Evolutionary conservation across 2,329 filamentous ascomycete genomes (phyloP).

Genomic region (Claviceps sp.): DNA sequence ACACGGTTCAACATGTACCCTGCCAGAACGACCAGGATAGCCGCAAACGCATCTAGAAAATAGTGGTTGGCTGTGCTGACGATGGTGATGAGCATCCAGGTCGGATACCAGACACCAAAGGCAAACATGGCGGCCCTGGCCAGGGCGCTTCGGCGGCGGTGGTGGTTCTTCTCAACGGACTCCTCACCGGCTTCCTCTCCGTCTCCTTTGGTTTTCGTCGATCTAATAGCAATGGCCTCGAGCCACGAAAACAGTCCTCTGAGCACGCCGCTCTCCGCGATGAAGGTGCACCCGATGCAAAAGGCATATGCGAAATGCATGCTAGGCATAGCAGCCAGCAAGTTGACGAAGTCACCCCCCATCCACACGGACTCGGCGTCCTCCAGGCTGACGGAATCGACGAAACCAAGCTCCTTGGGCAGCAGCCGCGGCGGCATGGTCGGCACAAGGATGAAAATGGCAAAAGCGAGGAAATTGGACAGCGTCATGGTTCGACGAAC

Average conservation of each 20-base stretch:
- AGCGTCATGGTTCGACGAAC: conserved; percentile 41
- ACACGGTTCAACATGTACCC: conserved; percentile 39
- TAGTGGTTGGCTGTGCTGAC: conserved; percentile 50
- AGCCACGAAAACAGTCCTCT: conserved; percentile 16
- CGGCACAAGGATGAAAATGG: conserved; percentile 41
- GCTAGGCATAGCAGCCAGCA: conserved; percentile 42
- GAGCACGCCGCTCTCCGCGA: conserved; percentile 37
- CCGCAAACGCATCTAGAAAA: conserved; percentile 51
- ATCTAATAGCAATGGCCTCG: neutral
- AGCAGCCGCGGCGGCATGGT: conserved; percentile 44
- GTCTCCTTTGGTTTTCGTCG: conserved; percentile 1
- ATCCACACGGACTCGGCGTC: conserved; percentile 16
- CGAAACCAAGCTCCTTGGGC: conserved; percentile 41
- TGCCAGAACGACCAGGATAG: conserved; percentile 44
- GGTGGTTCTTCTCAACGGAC: conserved; percentile 6
- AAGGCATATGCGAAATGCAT: conserved; percentile 44
- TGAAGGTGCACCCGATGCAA: conserved; percentile 35
- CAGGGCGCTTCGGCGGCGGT: conserved; percentile 10
- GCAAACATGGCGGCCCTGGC: conserved; percentile 11
- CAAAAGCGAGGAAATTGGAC: conserved; percentile 41
- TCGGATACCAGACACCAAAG: conserved; percentile 37
- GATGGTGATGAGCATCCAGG: conserved; percentile 40
- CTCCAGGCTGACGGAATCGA: conserved; percentile 37
- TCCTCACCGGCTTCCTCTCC: conserved; percentile 8
- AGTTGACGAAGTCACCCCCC: conserved; percentile 35